phyloP scores from a whole-genome alignment of 306 rosid species.

The Prunus fruticosa region DNA sequence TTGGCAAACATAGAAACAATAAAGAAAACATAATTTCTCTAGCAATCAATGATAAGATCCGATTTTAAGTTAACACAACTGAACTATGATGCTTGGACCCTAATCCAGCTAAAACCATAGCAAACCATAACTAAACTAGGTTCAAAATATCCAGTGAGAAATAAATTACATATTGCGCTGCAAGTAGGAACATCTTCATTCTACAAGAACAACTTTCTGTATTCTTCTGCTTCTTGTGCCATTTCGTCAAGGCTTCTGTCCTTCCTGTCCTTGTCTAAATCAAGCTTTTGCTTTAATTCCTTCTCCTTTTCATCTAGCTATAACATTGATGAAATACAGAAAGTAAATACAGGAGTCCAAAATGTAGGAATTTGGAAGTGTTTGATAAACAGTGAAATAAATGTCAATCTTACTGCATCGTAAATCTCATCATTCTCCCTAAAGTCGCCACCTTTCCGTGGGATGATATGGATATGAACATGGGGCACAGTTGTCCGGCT shows the following conservation, averaged over 20 bases:
- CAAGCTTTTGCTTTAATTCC: constrained; percentile 70
- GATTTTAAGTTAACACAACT: background rate
- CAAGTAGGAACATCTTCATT: background rate
- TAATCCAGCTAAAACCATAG: background rate
- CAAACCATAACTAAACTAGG: no score
- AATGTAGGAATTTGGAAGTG: background rate
- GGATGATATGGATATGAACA: constrained; percentile 86
- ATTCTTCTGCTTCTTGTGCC: constrained; percentile 77
- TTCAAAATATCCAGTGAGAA: background rate
- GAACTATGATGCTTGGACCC: background rate
- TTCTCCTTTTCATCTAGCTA: constrained; percentile 85
- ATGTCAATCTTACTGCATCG: constrained; percentile 60
- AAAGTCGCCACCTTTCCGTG: constrained; percentile 72
- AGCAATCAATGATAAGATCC: background rate
- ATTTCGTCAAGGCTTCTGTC: constrained; percentile 75
- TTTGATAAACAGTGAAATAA: background rate
- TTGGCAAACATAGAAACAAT: background rate
- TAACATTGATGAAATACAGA: constrained; percentile 20
- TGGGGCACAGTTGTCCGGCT: constrained; percentile 94
- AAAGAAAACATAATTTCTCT: background rate
- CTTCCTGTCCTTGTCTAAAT: constrained; percentile 77
- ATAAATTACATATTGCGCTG: background rate
- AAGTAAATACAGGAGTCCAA: constrained; percentile 11
- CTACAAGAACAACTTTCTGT: constrained; percentile 67
- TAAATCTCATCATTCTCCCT: constrained; percentile 84